Base-by-base conservation (phyloP, 1,139 yeast species). In the Hansenula sp. region DNA sequence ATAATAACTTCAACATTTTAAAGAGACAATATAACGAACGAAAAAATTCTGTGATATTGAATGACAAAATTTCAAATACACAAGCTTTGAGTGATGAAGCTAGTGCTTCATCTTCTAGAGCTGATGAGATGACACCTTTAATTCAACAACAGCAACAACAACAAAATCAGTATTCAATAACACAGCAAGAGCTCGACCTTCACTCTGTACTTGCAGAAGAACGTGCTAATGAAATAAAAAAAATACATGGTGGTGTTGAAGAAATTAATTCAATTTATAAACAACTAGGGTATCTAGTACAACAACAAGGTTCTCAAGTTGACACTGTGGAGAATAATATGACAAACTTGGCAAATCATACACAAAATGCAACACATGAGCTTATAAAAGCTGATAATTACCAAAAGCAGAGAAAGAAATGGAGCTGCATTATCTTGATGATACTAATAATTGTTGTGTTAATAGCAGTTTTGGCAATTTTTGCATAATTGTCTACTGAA, bases 221-320 rank as follows among this genome's bases (percentile, higher is more conserved):
- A 55, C 65, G 96, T 43, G 82, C 84, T 45, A 64, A 76, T 20
- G 95, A 87, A 46, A 84, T 89, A 24, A 71, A 72, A 29, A 80
- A 76, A 46, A 84, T 89, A 8, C 79, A 84, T 33, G 77, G 79
- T 38, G 95, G 96, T 0, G 86, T 89, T 8, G 73, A 73, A 44
- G 96, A 89, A 52, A 88, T 89, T 36, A 88, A 89, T 57, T 73
- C 89, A 8, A 88, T 89, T 2, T 89, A 88, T 60, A 79, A 81
- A 49, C 96, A 88, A 52, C 64, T 89, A 46, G 89, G 89, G 14
- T 74, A 78, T 32, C 64, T 89, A 51, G 94, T 89, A 1, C 71
- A 73, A 40, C 92, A 86, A 56, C 97, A 89, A 58, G 96, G 96
- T 6, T 81, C 77, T 30, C 90, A 85, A 50, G 72, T 89, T 22